Evolutionary conservation across 768 basidiomycete species (phyloP).

Genomic region (Suillus lakei): DNA sequence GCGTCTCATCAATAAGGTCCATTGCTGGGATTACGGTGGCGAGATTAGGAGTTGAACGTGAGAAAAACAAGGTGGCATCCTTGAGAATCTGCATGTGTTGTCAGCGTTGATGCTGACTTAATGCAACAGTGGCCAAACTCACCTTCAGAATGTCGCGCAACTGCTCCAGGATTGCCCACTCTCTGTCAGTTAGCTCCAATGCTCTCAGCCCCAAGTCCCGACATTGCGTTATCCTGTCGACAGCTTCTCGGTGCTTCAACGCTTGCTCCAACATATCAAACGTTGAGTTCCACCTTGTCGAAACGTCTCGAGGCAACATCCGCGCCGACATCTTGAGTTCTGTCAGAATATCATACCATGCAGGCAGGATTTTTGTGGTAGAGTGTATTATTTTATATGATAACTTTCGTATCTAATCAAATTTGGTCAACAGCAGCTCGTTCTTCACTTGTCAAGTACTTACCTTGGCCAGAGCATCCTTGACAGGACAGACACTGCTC

Average conservation of each 20-base stretch:
- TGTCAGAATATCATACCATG: too few species aligned
- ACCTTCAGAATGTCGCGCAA: constrained; percentile 28
- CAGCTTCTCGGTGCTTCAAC: constrained; percentile 24
- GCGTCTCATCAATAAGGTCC: too few species aligned
- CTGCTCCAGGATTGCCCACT: constrained; percentile 25
- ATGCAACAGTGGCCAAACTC: background rate
- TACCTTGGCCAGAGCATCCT: too few species aligned
- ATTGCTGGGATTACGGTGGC: constrained; percentile 32
- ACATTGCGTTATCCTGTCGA: constrained; percentile 24
- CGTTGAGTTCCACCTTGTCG: constrained; percentile 30
- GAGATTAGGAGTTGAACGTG: constrained; percentile 20
- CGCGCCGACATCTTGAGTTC: background rate
- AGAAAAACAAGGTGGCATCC: constrained; percentile 32
- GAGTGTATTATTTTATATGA: too few species aligned
- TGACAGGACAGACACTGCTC: too few species aligned
- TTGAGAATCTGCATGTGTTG: constrained; percentile 23
- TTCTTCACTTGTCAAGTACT: too few species aligned
- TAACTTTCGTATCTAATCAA: too few species aligned
- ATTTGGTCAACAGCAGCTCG: too few species aligned
- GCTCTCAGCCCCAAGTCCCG: constrained; percentile 19
- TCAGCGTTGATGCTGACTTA: too few species aligned
- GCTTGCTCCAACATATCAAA: constrained; percentile 28
- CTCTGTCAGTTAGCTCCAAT: constrained; percentile 12
- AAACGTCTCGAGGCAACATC: constrained; percentile 30
- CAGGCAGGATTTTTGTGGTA: too few species aligned